A percentile compares a stretch with the other conserved stretches of the same genome.
phyloP scores from a whole-genome alignment of 225 moss, liverwort and hornwort species.

The Climacium dendroides region DNA sequence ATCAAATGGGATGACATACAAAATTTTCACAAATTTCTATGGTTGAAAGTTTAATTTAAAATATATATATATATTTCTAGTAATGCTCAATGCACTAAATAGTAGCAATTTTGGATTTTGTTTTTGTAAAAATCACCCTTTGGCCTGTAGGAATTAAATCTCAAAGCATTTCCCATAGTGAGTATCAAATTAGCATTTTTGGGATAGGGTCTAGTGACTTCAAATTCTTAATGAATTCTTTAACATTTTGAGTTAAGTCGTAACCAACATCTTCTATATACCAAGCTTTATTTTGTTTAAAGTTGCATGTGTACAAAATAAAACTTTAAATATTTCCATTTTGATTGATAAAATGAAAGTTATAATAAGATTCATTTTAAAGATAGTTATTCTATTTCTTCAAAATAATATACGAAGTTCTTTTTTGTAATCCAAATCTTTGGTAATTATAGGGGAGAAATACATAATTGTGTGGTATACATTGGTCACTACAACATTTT shows the following conservation, averaged over 20 bases:
- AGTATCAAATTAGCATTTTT: not conserved
- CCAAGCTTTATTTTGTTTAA: not conserved
- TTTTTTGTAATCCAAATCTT: too few relatives aligned
- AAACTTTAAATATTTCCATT: not conserved
- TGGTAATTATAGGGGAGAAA: too few relatives aligned
- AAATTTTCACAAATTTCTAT: not conserved
- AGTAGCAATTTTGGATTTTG: rapidly evolving
- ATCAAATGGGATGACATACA: rapidly evolving
- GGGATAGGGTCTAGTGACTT: not conserved
- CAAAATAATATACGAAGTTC: too few relatives aligned
- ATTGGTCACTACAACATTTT: too few relatives aligned
- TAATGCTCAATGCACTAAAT: not conserved
- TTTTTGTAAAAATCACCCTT: too few relatives aligned
- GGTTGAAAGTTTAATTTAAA: not conserved
- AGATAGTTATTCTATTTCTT: too few relatives aligned
- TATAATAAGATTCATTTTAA: too few relatives aligned
- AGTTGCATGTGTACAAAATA: not conserved
- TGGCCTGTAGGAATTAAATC: not conserved
- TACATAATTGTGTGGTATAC: too few relatives aligned
- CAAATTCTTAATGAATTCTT: not conserved
- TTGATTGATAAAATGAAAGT: not conserved
- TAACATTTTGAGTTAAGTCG: not conserved
- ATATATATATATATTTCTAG: not conserved
- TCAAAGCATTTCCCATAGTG: not conserved
- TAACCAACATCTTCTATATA: not conserved